Evolutionary conservation across 257 asterid genomes (phyloP).

Genomic region (Rubia yunnanensis): DNA sequence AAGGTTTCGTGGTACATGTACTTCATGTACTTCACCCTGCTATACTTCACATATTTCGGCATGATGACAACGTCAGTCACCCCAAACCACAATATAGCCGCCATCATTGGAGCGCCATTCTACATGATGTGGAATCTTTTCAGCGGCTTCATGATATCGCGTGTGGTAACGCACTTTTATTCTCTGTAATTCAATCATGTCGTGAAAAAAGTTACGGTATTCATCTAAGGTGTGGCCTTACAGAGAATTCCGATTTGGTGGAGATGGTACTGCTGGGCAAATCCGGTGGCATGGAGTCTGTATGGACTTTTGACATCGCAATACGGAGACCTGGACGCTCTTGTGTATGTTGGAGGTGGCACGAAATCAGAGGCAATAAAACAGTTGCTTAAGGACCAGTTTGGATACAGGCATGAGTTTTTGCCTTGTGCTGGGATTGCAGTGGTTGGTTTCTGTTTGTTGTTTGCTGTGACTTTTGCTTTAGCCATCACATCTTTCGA

Average conservation of each 20-base stretch:
- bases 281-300: slow-evolving; percentile 77
- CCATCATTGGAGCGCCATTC: slow-evolving; percentile 77
- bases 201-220: too few relatives aligned
- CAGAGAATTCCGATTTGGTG: slow-evolving; percentile 95
- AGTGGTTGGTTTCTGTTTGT: slow-evolving; percentile 45
- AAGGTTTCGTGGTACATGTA: slow-evolving; percentile 60
- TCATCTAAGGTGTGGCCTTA: neutral
- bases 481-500: slow-evolving; percentile 63
- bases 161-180: slow-evolving; percentile 33
- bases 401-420: slow-evolving; percentile 67
- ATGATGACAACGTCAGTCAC: slow-evolving; percentile 96
- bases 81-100: slow-evolving; percentile 83
- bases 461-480: slow-evolving; percentile 65
- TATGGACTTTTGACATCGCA: slow-evolving; percentile 82
- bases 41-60: slow-evolving; percentile 83
- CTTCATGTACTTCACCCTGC: slow-evolving; percentile 67
- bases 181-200: neutral
- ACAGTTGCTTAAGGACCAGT: slow-evolving; percentile 44
- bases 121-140: slow-evolving; percentile 94
- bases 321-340: slow-evolving; percentile 49
- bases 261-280: slow-evolving; percentile 97
- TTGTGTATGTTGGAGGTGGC: slow-evolving; percentile 51
- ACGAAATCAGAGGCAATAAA: slow-evolving; percentile 34
- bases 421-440: slow-evolving; percentile 53
- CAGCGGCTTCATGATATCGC: slow-evolving; percentile 91